Evolutionary conservation across 2,329 filamentous ascomycete genomes (phyloP).

Genomic region (Kalmusia sp.): DNA sequence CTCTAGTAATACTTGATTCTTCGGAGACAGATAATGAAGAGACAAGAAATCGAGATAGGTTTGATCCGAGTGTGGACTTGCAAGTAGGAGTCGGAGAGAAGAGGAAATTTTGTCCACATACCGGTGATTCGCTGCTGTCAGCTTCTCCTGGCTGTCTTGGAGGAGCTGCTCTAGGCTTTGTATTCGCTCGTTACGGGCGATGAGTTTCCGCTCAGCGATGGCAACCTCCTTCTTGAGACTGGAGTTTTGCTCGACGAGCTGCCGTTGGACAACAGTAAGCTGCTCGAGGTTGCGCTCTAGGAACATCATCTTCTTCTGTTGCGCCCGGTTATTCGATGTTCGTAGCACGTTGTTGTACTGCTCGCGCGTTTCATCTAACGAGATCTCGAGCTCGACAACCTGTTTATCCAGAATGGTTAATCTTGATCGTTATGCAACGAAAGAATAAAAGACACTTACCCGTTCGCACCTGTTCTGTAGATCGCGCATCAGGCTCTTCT

Average conservation of each 20-base stretch:
- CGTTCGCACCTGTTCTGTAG: slow-evolving; percentile 97
- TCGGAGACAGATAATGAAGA: background rate
- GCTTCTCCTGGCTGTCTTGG: slow-evolving; percentile 97
- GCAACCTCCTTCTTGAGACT: slow-evolving; percentile 98
- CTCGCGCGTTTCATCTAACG: slow-evolving; percentile 93
- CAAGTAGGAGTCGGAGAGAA: slow-evolving; percentile 2
- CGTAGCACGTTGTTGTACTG: slow-evolving; percentile 99
- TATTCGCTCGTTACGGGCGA: slow-evolving; percentile 95
- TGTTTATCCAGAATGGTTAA: slow-evolving; percentile 33
- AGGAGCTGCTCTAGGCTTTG: slow-evolving; percentile 89
- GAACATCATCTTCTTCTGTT: slow-evolving; percentile 99
- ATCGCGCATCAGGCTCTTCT: slow-evolving; percentile 99
- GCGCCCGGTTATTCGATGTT: slow-evolving; percentile 95
- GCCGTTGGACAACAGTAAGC: slow-evolving; percentile 93
- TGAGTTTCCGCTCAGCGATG: slow-evolving; percentile 96
- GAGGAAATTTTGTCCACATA: slow-evolving; percentile 58
- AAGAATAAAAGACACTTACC: slow-evolving; percentile 50
- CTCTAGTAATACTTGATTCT: background rate
- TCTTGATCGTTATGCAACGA: slow-evolving; percentile 9
- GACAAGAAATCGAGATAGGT: background rate
- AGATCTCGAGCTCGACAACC: slow-evolving; percentile 96
- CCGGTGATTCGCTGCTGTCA: slow-evolving; percentile 97
- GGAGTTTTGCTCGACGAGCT: slow-evolving; percentile 97
- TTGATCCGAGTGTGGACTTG: background rate
- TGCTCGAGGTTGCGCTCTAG: slow-evolving; percentile 97